phyloP scores from a whole-genome alignment of 2,329 filamentous ascomycete species.

The Hymenoscyphus fraxineus region DNA sequence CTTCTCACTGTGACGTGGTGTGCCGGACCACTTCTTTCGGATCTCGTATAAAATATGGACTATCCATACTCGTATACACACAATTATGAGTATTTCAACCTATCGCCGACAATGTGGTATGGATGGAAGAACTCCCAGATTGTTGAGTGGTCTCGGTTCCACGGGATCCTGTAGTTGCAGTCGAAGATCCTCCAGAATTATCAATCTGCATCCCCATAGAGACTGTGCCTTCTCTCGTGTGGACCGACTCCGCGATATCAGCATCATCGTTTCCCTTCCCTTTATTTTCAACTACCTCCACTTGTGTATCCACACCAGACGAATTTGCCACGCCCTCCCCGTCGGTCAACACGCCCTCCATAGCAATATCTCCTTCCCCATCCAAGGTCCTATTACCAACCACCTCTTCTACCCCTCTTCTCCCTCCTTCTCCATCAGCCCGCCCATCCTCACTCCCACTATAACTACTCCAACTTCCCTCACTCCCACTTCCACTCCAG shows the following conservation, averaged over 20 bases:
- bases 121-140: constrained; percentile 25
- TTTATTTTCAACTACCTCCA: constrained; percentile 7
- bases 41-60: neutral
- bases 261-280: constrained; percentile 19
- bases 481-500: constrained; percentile 25
- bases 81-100: neutral
- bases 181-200: constrained; percentile 17
- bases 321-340: neutral
- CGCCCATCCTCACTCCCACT: constrained; percentile 15
- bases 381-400: constrained; percentile 13
- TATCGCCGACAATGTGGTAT: constrained; percentile 23
- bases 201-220: constrained; percentile 14
- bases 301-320: neutral
- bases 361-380: constrained; percentile 16
- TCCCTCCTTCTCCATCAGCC: constrained; percentile 9
- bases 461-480: constrained; percentile 29
- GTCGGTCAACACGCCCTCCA: constrained; percentile 15
- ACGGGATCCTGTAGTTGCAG: constrained; percentile 17
- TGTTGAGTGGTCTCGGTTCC: constrained; percentile 16
- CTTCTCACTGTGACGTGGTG: no score
- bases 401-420: constrained; percentile 6
- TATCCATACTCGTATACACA: neutral
- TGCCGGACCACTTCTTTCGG: no score
- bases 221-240: neutral
- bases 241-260: neutral